A percentile compares a stretch with the other conserved stretches of the same genome.
Conservation (phyloP, 2,329 filamentous ascomycete genomes). For the Graphilbum fragrans region DNA sequence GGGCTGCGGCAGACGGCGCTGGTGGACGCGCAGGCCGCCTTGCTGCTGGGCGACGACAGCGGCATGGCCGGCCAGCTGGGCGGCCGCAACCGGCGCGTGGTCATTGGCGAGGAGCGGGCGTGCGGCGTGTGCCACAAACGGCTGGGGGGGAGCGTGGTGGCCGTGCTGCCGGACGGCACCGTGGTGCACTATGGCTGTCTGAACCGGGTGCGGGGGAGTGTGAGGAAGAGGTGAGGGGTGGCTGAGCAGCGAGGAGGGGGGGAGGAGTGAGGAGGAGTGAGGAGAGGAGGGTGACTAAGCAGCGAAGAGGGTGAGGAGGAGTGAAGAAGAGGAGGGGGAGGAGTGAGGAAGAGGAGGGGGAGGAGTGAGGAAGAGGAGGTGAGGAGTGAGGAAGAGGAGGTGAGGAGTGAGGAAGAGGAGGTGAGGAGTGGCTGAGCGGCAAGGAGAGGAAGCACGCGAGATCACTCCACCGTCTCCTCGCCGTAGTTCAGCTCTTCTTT, state of each 20-base stretch:
- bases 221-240: conserved; percentile 2
- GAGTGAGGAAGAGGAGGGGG: not conserved
- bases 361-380: not conserved
- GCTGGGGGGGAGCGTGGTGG: conserved; percentile 81
- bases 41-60: conserved; percentile 55
- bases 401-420: too few species aligned
- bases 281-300: too few species aligned
- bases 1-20: conserved; percentile 68
- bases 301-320: not conserved
- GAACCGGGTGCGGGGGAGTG: conserved; percentile 27
- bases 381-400: not conserved
- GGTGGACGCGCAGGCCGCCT: conserved; percentile 59
- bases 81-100: conserved; percentile 53
- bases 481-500: conserved; percentile 67
- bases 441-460: not conserved
- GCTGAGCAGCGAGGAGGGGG: not conserved
- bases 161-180: conserved; percentile 72
- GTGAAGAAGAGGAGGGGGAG: not conserved
- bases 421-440: too few species aligned
- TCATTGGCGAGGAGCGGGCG: conserved; percentile 76
- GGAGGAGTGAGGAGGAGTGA: not conserved
- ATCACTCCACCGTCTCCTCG: conserved; percentile 48
- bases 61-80: conserved; percentile 31
- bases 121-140: conserved; percentile 91
- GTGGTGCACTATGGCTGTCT: conserved; percentile 77